Percentiles rank a stretch among this genome's conserved stretches.
phyloP scores from a whole-genome alignment of 441 rosid genomes.

The Capsella rubella region DNA sequence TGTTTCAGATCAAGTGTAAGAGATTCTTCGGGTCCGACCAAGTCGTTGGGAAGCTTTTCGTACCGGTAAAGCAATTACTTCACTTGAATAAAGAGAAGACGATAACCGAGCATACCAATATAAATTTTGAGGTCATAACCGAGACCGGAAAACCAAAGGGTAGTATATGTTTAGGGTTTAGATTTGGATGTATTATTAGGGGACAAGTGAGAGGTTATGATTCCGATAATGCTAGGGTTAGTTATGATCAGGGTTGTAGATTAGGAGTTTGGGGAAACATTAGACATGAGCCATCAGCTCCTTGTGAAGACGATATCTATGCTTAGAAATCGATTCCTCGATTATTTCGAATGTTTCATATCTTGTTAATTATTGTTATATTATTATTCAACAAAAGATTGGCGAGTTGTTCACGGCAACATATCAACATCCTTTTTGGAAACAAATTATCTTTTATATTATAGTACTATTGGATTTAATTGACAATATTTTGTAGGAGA shows the following conservation, averaged over 20 bases:
- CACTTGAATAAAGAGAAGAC: conserved; percentile 31
- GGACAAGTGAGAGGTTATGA: conserved; percentile 26
- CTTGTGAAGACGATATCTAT: conserved; percentile 40
- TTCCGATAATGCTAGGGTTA: conserved; percentile 15
- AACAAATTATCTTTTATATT: background rate
- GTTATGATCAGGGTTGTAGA: conserved; percentile 24
- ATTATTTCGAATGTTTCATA: background rate
- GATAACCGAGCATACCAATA: conserved; percentile 30
- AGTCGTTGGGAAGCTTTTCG: conserved; percentile 38
- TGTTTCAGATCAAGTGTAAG: conserved; percentile 39
- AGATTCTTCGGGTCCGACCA: conserved; percentile 23
- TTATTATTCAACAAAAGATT: background rate
- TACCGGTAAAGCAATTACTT: conserved; percentile 39
- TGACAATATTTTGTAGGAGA: too few species aligned
- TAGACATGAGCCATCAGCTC: conserved; percentile 42
- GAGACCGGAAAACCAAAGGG: conserved; percentile 40
- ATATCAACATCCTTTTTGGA: too few species aligned
- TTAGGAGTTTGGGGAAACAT: conserved; percentile 42
- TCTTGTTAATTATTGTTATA: background rate
- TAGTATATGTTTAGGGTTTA: conserved; percentile 39
- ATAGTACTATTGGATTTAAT: too few species aligned
- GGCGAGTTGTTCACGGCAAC: too few species aligned
- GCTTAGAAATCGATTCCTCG: conserved; percentile 16
- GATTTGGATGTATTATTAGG: conserved; percentile 30
- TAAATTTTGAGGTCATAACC: conserved; percentile 37